Percentiles rank a stretch among this genome's conserved stretches.
Conservation (phyloP, 2,329 filamentous ascomycete genomes). For the Polytolypa hystricis region DNA sequence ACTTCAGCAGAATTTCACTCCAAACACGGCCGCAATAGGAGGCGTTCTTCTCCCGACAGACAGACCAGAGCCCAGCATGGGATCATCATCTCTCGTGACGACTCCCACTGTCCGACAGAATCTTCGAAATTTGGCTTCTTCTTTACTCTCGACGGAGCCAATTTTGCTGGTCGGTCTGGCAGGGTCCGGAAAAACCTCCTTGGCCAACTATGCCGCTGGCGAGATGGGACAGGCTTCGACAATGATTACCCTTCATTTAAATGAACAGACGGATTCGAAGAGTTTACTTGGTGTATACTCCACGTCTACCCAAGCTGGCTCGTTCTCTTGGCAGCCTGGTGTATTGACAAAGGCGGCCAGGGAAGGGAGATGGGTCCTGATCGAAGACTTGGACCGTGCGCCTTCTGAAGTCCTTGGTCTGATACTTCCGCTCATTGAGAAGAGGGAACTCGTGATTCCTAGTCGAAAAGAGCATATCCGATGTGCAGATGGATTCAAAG, state of each 20-base stretch:
- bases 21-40: slow-evolving; percentile 54
- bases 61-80: slow-evolving; percentile 29
- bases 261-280: slow-evolving; percentile 97
- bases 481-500: slow-evolving; percentile 73
- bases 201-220: slow-evolving; percentile 71
- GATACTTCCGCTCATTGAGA: slow-evolving; percentile 82
- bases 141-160: slow-evolving; percentile 57
- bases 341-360: slow-evolving; percentile 86
- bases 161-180: slow-evolving; percentile 72
- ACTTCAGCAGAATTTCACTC: slow-evolving; percentile 37
- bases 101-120: slow-evolving; percentile 66
- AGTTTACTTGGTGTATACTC: slow-evolving; percentile 91
- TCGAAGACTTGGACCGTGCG: slow-evolving; percentile 91
- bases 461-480: slow-evolving; percentile 76
- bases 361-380: slow-evolving; percentile 92
- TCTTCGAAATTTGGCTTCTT: slow-evolving; percentile 54
- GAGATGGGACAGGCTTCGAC: slow-evolving; percentile 65
- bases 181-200: slow-evolving; percentile 80
- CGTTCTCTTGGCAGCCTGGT: slow-evolving; percentile 84
- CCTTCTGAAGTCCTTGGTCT: slow-evolving; percentile 92
- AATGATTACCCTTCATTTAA: slow-evolving; percentile 91
- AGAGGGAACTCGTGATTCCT: slow-evolving; percentile 80
- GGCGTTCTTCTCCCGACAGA: slow-evolving; percentile 52
- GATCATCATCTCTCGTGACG: slow-evolving; percentile 47
- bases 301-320: slow-evolving; percentile 74